These are phyloP conservation scores for Thecaphora frezii DNA, from an alignment of 1,284 basidiomycete species.

Conservation along the genomic window DNA sequence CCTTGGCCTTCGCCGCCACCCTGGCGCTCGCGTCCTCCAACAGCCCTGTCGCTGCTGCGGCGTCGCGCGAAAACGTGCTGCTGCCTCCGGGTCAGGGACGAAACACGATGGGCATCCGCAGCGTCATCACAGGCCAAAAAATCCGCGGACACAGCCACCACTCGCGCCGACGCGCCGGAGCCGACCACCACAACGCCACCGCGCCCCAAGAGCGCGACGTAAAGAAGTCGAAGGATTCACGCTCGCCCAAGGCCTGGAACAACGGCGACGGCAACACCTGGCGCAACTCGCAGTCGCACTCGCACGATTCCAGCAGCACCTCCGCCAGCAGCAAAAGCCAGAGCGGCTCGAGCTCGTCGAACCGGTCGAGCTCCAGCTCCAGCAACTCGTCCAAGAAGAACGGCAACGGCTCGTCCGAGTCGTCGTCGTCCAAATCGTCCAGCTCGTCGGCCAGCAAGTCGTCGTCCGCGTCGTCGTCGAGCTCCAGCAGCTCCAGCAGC, in stretches of 20 bases:
- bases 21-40: slow-evolving; percentile 3
- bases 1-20: slow-evolving; percentile 30
- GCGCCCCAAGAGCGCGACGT: slow-evolving; percentile 1
- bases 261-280: background rate
- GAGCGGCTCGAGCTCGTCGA: background rate
- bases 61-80: slow-evolving; percentile 15
- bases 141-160: slow-evolving; percentile 35
- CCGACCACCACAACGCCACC: slow-evolving; percentile 11
- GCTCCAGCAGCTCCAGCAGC: background rate
- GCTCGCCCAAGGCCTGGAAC: background rate
- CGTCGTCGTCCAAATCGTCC: slow-evolving; percentile 15
- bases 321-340: background rate
- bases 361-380: too few relatives aligned
- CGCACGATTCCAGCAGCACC: slow-evolving; percentile 2
- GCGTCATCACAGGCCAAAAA: slow-evolving; percentile 43
- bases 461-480: background rate
- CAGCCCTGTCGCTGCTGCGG: background rate
- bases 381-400: background rate
- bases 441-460: background rate
- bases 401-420: slow-evolving; percentile 7
- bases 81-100: slow-evolving; percentile 34
- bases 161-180: slow-evolving; percentile 16
- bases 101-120: slow-evolving; percentile 27
- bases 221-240: too few relatives aligned
- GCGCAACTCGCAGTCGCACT: background rate